Conservation (phyloP, 2,329 filamentous ascomycete genomes). For the Botrytis pseudocinerea region DNA sequence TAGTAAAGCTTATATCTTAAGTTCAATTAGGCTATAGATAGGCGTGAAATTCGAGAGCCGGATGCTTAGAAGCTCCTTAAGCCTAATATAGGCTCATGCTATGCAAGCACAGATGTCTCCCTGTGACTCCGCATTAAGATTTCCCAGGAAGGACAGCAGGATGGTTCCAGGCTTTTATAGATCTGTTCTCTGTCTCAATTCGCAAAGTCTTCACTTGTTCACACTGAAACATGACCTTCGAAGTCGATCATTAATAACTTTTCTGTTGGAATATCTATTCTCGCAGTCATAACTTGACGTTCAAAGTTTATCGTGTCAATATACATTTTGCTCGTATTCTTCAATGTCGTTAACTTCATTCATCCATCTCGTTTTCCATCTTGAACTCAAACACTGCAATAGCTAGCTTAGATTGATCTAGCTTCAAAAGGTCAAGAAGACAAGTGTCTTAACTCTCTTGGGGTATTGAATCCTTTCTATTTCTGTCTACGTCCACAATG, state of each 20-base stretch:
- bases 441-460: neutral
- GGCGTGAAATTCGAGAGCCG: neutral
- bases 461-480: neutral
- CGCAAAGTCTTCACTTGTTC: neutral
- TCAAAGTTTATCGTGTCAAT: neutral
- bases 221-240: neutral
- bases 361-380: neutral
- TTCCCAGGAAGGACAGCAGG: neutral
- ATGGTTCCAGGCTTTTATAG: neutral
- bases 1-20: neutral
- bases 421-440: neutral
- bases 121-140: neutral
- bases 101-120: neutral
- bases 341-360: neutral
- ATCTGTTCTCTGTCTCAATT: neutral
- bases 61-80: neutral
- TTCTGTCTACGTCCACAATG: neutral
- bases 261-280: neutral
- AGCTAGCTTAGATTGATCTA: neutral
- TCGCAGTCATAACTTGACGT: neutral
- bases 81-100: neutral
- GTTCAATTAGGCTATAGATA: neutral
- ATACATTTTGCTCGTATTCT: neutral
- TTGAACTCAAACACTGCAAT: slow-evolving; percentile 1
- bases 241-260: neutral